Percentiles rank a stretch among this genome's conserved stretches.
phyloP scores from a whole-genome alignment of 805 yeast species.

The Isabelozyma gotoi region DNA sequence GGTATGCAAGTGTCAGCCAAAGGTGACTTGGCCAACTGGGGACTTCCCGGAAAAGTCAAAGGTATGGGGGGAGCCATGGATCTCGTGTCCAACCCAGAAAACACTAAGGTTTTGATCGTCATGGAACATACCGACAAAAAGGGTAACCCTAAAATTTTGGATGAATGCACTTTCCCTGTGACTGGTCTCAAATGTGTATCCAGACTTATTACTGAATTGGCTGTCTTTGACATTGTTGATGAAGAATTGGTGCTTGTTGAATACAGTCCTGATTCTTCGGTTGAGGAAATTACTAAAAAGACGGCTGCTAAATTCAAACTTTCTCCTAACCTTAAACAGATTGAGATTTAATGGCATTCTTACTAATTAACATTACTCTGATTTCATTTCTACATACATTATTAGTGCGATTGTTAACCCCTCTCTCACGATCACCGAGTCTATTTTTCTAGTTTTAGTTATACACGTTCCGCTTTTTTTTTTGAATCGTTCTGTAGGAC shows the following conservation, averaged over 20 bases:
- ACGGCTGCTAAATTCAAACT: conserved; percentile 43
- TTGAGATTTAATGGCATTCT: conserved; percentile 6
- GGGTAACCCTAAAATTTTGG: conserved; percentile 47
- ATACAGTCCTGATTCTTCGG: conserved; percentile 35
- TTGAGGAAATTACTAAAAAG: conserved; percentile 38
- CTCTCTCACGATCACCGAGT: too few relatives aligned
- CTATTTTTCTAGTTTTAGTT: too few relatives aligned
- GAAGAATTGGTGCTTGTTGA: conserved; percentile 40
- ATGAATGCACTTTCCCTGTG: conserved; percentile 44
- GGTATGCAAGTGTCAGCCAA: conserved; percentile 48
- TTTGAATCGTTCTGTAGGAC: not conserved
- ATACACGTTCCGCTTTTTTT: not conserved
- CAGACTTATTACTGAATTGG: conserved; percentile 47
- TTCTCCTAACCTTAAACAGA: conserved; percentile 20
- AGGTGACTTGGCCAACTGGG: conserved; percentile 56
- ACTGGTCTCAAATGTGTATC: conserved; percentile 48
- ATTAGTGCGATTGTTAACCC: too few relatives aligned
- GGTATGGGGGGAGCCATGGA: conserved; percentile 61
- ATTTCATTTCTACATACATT: too few relatives aligned
- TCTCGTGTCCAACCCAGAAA: conserved; percentile 45
- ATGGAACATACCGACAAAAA: conserved; percentile 50
- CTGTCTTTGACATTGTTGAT: conserved; percentile 46
- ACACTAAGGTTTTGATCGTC: conserved; percentile 45
- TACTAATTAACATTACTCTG: not conserved
- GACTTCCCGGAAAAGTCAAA: conserved; percentile 48